Evolutionary conservation across 1,284 basidiomycete species (phyloP).

Genomic region (Ustilago nuda): DNA sequence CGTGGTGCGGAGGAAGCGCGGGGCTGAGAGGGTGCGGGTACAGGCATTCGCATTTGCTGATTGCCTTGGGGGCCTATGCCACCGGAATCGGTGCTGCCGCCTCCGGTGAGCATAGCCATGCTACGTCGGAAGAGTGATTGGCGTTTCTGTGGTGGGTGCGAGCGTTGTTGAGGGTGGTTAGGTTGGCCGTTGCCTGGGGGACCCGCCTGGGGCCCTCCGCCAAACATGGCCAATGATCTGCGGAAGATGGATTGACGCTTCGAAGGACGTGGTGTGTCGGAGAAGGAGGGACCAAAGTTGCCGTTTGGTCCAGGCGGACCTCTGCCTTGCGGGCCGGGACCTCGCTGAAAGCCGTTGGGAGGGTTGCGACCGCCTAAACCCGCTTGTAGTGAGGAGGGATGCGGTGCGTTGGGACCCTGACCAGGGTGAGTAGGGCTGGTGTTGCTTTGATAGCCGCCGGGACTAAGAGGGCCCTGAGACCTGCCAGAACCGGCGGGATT

Average conservation of each 20-base stretch:
- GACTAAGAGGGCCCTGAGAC: constrained; percentile 11
- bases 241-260: constrained; percentile 54
- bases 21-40: constrained; percentile 11
- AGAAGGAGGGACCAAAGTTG: constrained; percentile 47
- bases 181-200: constrained; percentile 19
- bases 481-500: constrained; percentile 5
- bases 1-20: constrained; percentile 37
- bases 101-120: constrained; percentile 56
- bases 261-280: constrained; percentile 37
- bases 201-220: constrained; percentile 23
- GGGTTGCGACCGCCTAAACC: constrained; percentile 22
- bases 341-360: constrained; percentile 19
- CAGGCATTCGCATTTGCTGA: constrained; percentile 40
- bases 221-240: constrained; percentile 54
- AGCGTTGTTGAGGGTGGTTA: constrained; percentile 9
- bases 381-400: constrained; percentile 30
- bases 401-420: constrained; percentile 7
- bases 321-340: constrained; percentile 12
- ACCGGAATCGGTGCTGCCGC: constrained; percentile 3
- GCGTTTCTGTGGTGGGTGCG: constrained; percentile 29
- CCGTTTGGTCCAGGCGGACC: constrained; percentile 26
- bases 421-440: constrained; percentile 13
- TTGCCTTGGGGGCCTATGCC: constrained; percentile 12
- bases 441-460: constrained; percentile 7
- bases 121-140: constrained; percentile 55